A percentile compares a stretch with the other conserved stretches of the same genome.
Evolutionary conservation across 2,329 filamentous ascomycete species (phyloP).

Genomic region (Plectosphaerella cucumerina): DNA sequence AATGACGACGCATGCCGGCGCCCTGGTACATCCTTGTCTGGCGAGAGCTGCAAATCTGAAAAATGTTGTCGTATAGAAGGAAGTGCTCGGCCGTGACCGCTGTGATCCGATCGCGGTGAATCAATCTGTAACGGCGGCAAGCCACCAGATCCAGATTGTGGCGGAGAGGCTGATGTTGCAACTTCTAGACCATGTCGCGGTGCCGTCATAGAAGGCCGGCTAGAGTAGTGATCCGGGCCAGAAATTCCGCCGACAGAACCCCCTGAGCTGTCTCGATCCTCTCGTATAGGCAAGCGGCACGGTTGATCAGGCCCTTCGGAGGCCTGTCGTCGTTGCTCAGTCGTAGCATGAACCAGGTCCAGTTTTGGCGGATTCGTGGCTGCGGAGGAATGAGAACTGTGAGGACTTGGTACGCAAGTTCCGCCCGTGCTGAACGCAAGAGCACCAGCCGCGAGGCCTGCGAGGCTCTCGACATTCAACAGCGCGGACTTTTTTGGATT

Average conservation of each 20-base stretch:
- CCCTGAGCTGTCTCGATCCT: too few species aligned
- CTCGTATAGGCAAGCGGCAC: too few species aligned
- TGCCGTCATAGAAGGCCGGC: constrained; percentile 17
- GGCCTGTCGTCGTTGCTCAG: too few species aligned
- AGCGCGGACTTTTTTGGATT: too few species aligned
- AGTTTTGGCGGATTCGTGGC: too few species aligned
- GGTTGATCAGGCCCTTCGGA: too few species aligned
- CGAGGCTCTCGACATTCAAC: too few species aligned
- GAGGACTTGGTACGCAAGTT: too few species aligned
- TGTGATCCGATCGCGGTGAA: constrained; percentile 27
- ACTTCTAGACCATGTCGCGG: constrained; percentile 1
- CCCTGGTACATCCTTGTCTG: constrained; percentile 24
- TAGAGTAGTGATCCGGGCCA: background rate
- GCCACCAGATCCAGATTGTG: constrained; percentile 16
- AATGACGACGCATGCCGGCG: constrained; percentile 17
- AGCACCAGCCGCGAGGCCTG: too few species aligned
- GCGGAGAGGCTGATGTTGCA: constrained; percentile 8
- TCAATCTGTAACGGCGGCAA: constrained; percentile 33
- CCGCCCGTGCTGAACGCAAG: too few species aligned
- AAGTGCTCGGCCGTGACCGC: constrained; percentile 23
- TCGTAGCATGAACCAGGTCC: too few species aligned
- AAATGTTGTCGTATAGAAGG: constrained; percentile 34
- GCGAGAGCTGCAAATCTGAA: constrained; percentile 27
- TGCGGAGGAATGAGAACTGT: too few species aligned
- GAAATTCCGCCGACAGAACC: background rate